Conservation (phyloP, 805 yeast genomes). For the Cyberlindnera veronae region DNA sequence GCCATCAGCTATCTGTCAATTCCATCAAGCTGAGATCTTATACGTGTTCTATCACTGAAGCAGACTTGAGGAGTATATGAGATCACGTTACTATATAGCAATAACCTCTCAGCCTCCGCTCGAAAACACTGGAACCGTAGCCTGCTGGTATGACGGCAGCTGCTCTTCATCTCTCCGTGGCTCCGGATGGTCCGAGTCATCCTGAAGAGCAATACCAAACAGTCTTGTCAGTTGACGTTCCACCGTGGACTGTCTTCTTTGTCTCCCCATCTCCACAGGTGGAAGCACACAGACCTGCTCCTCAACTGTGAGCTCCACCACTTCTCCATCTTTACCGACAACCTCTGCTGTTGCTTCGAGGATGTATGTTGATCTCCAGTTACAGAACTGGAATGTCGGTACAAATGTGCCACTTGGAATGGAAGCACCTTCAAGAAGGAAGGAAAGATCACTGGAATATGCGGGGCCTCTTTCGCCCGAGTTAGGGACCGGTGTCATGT, state of each 20-base stretch:
- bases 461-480: neutral
- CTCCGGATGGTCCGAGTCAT: neutral
- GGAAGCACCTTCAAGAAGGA: neutral
- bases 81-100: too few relatives aligned
- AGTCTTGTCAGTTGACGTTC: neutral
- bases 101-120: neutral
- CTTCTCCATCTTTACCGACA: neutral
- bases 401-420: neutral
- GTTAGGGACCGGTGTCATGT: neutral
- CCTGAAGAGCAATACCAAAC: neutral
- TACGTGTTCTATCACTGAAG: too few relatives aligned
- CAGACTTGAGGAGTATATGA: too few relatives aligned
- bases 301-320: neutral
- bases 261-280: neutral
- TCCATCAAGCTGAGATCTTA: too few relatives aligned
- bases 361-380: neutral
- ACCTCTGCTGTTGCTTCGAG: neutral
- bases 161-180: slow-evolving; percentile 1
- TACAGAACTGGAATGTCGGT: slow-evolving; percentile 3
- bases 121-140: neutral
- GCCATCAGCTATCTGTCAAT: too few relatives aligned
- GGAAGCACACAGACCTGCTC: slow-evolving; percentile 1
- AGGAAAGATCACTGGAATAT: slow-evolving; percentile 1
- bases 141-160: slow-evolving; percentile 4
- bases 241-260: neutral